phyloP scores from a whole-genome alignment of 1,139 yeast species.

The Geotrichum restrictum region DNA sequence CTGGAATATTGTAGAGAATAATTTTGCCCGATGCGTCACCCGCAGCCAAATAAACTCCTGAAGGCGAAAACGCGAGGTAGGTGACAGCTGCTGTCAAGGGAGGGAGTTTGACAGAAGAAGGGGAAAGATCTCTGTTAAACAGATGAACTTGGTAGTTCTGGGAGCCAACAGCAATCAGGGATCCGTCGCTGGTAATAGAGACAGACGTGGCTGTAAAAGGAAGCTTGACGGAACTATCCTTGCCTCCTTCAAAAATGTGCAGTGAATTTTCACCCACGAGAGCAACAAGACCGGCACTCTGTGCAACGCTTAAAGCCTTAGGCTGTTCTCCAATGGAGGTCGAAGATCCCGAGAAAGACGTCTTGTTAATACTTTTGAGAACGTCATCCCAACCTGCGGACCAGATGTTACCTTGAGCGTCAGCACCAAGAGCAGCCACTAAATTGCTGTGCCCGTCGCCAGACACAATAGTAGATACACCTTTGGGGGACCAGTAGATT shows the following conservation, averaged over 20 bases:
- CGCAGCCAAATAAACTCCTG: constrained; percentile 65
- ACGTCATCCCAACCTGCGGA: constrained; percentile 89
- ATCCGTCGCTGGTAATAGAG: constrained; percentile 40
- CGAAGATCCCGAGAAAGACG: constrained; percentile 31
- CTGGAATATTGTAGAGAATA: constrained; percentile 57
- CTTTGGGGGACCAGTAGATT: constrained; percentile 48
- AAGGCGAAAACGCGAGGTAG: constrained; percentile 64
- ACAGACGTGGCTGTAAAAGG: constrained; percentile 26
- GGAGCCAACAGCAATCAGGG: constrained; percentile 34
- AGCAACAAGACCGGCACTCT: constrained; percentile 30
- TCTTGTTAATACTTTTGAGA: constrained; percentile 46
- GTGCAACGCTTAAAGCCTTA: constrained; percentile 45
- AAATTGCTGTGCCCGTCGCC: constrained; percentile 30
- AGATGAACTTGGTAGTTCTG: constrained; percentile 26
- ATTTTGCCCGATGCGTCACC: constrained; percentile 89
- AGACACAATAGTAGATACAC: constrained; percentile 16
- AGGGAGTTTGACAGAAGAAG: constrained; percentile 38
- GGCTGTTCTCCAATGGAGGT: constrained; percentile 59
- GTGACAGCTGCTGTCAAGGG: constrained; percentile 62
- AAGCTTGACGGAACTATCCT: constrained; percentile 24
- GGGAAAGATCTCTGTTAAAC: constrained; percentile 20
- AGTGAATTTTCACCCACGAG: constrained; percentile 51
- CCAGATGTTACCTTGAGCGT: constrained; percentile 38
- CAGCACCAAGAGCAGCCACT: constrained; percentile 38
- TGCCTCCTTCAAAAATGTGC: constrained; percentile 34